These are phyloP conservation scores for Venturia pyrina DNA, from an alignment of 2,329 filamentous ascomycete species.

Conservation along the genomic window DNA sequence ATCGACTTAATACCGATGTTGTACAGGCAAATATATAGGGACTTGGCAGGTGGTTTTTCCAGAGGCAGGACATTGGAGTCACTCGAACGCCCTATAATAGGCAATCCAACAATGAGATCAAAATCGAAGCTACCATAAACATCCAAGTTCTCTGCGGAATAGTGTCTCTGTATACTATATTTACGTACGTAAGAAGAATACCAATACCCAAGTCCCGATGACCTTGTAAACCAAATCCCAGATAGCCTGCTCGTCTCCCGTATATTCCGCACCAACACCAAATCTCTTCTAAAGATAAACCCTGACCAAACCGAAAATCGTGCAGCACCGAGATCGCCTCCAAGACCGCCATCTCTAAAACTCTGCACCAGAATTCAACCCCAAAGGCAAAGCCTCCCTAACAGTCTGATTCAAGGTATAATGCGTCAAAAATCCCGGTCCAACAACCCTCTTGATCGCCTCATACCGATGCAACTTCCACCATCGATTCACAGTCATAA, in stretches of 20 bases:
- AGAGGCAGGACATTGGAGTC: too few species aligned
- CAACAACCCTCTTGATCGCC: slow-evolving; percentile 30
- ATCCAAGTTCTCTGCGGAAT: too few species aligned
- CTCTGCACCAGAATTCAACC: background rate
- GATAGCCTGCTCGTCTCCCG: background rate
- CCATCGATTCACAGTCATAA: slow-evolving; percentile 58
- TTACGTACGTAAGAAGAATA: background rate
- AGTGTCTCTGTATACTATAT: too few species aligned
- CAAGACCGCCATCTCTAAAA: background rate
- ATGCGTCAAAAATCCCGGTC: slow-evolving; percentile 50
- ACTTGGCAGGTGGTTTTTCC: too few species aligned
- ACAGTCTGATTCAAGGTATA: slow-evolving; percentile 53
- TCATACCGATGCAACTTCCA: slow-evolving; percentile 57
- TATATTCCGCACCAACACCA: background rate
- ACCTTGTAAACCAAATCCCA: background rate
- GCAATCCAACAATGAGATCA: too few species aligned
- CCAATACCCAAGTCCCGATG: background rate
- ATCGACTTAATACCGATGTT: too few species aligned
- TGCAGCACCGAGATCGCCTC: background rate
- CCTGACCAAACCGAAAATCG: background rate
- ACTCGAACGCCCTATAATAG: too few species aligned
- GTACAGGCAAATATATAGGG: too few species aligned
- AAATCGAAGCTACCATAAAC: too few species aligned
- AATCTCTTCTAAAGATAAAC: background rate
- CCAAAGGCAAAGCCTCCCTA: slow-evolving; percentile 44